Percentiles rank a stretch among this genome's conserved stretches.
phyloP scores from a whole-genome alignment of 495 filamentous ascomycete genomes.

The Penicillium verhagenii region DNA sequence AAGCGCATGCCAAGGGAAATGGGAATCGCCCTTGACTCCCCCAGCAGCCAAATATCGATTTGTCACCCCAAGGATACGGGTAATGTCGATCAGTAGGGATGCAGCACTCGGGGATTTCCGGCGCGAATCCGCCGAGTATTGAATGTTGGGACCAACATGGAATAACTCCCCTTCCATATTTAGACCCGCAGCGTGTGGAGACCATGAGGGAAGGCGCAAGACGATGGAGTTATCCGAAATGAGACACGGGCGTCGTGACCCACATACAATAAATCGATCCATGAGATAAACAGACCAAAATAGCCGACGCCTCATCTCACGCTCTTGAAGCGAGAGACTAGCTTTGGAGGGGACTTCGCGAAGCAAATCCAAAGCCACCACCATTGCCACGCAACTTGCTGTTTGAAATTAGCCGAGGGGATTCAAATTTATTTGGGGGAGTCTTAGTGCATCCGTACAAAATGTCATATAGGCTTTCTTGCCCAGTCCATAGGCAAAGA shows the following conservation, averaged over 20 bases:
- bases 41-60: conserved; percentile 81
- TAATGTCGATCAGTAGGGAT: conserved; percentile 78
- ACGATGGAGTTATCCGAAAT: conserved; percentile 73
- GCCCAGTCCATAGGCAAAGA: conserved; percentile 72
- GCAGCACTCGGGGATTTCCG: conserved; percentile 68
- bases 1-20: conserved; percentile 84
- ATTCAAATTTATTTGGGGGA: conserved; percentile 3
- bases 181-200: conserved; percentile 48
- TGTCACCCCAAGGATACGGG: conserved; percentile 75
- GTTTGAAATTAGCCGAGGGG: not conserved
- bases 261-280: conserved; percentile 75
- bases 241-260: conserved; percentile 73
- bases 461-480: conserved; percentile 86
- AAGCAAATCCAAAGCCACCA: conserved; percentile 72
- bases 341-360: conserved; percentile 61
- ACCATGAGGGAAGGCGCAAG: conserved; percentile 69
- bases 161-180: conserved; percentile 74
- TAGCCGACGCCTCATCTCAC: conserved; percentile 69
- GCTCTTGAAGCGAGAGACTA: conserved; percentile 58
- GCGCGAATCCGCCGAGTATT: conserved; percentile 61
- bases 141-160: conserved; percentile 68
- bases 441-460: conserved; percentile 52
- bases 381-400: conserved; percentile 81
- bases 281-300: conserved; percentile 86
- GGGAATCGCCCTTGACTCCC: conserved; percentile 82